Percentiles rank a stretch among this genome's conserved stretches.
phyloP scores from a whole-genome alignment of 2,329 filamentous ascomycete species.

The Didymosphaeria variabile region DNA sequence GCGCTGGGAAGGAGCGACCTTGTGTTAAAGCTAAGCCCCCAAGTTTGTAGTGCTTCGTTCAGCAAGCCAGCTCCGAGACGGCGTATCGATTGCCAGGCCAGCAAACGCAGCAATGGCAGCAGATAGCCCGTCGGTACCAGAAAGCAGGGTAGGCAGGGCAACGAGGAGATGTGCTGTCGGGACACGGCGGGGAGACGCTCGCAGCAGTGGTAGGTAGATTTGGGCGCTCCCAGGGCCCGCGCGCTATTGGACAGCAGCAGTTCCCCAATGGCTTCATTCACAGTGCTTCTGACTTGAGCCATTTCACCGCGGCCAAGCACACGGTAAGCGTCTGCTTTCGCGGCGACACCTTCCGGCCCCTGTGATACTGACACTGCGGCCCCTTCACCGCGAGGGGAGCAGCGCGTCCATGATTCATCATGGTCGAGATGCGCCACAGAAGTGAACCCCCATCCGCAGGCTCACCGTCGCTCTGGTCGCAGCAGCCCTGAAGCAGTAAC shows the following conservation, averaged over 20 bases:
- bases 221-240: not conserved
- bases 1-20: constrained; percentile 13
- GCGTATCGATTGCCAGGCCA: constrained; percentile 7
- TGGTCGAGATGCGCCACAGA: not conserved
- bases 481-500: constrained; percentile 1
- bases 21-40: constrained; percentile 10
- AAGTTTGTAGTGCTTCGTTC: not conserved
- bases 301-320: constrained; percentile 5
- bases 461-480: not conserved
- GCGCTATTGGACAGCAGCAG: constrained; percentile 10
- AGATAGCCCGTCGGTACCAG: not conserved
- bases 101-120: constrained; percentile 5
- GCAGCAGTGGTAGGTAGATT: constrained; percentile 1
- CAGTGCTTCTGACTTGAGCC: not conserved
- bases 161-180: not conserved
- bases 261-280: constrained; percentile 8
- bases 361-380: not conserved
- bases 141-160: not conserved
- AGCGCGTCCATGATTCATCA: not conserved
- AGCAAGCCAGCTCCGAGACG: not conserved
- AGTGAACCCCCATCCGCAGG: not conserved
- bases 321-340: not conserved
- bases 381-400: not conserved
- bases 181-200: constrained; percentile 9
- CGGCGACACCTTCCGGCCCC: not conserved